Base-by-base conservation (phyloP, 2,329 filamentous ascomycete genomes). In the Alternaria rosae region DNA sequence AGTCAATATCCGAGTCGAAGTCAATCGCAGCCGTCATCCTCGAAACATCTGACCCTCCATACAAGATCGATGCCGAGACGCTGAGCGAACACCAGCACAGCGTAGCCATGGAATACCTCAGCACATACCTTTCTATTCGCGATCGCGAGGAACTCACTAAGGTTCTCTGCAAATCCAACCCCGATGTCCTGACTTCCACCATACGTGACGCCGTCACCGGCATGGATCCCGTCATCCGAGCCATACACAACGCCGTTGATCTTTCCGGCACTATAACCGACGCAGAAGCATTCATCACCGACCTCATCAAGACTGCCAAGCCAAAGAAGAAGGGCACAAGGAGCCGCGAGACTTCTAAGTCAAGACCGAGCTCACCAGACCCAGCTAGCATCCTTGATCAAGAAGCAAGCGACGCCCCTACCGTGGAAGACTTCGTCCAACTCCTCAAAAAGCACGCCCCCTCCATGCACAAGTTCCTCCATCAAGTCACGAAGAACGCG, bases 161-260 rank as follows among this genome's bases (percentile, higher is more conserved):
- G 12, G 85, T 88, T 0, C 79, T 93, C 13, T 94, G 92, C 77
- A 86, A 87, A 13, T 84, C 87, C 47, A 87, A 84, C 23, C 92
- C 92, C 0, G 92, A 94, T 69, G 83, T 91, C 10, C 83, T 93
- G n/a, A 94, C 92, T 0, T 85, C 87, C 9, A 84, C 87, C 1
- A 81, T 94, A 50, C 85, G 86, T 28, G 89, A 92, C 59, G 78
- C 84, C 0, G 86, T 93, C 6, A 82, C 85, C 0, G 89, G 89
- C 2, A 92, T 91, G 67, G 91, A 93, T 54, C 91, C 91, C 0
- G 88, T 93, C 61, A 92, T 95, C 58, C 85, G 91, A 21, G 81
- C 84, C 4, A 82, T 94, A 7, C 92, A 94, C 74, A 86, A 91
- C 56, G 86, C 86, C 3, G 85, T 93, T 23, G 90, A 94, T 70